phyloP scores from a whole-genome alignment of 768 basidiomycete genomes.

The Russula virescens region DNA sequence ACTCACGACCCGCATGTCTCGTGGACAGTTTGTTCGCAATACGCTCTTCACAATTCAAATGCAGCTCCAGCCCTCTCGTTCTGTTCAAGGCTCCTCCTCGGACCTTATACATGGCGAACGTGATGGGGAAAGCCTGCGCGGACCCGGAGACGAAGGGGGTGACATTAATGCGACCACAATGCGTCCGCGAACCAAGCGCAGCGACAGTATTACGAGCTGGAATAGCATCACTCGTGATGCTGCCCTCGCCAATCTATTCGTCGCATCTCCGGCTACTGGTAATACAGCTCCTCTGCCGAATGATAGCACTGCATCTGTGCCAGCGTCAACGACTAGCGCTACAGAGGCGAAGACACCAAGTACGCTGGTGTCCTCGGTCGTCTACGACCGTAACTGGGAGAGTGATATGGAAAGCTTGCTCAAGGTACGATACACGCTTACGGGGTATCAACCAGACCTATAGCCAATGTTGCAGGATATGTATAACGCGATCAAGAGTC shows the following conservation, averaged over 20 bases:
- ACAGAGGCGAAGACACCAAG: conserved; percentile 36
- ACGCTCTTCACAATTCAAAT: conserved; percentile 82
- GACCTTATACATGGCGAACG: conserved; percentile 69
- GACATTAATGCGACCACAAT: conserved; percentile 33
- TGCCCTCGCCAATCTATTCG: conserved; percentile 30
- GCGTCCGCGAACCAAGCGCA: conserved; percentile 57
- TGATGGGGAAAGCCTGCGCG: conserved; percentile 57
- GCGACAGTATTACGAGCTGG: conserved; percentile 82
- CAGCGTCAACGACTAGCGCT: conserved; percentile 41
- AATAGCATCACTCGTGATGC: conserved; percentile 67
- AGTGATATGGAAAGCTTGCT: conserved; percentile 78
- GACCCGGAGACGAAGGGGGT: conserved; percentile 54
- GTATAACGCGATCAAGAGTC: conserved; percentile 85
- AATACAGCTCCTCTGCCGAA: conserved; percentile 36
- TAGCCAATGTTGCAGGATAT: conserved; percentile 69
- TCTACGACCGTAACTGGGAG: conserved; percentile 74
- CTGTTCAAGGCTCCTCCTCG: conserved; percentile 46
- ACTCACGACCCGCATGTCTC: conserved; percentile 82
- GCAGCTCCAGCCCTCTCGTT: conserved; percentile 55
- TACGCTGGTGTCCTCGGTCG: conserved; percentile 32
- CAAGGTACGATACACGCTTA: conserved; percentile 47
- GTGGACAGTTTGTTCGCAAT: conserved; percentile 86
- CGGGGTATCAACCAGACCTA: conserved; percentile 8
- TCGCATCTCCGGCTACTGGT: conserved; percentile 26
- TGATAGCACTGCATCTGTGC: conserved; percentile 58